phyloP scores from a whole-genome alignment of 345 rosid genomes.

The Streptanthus diversifolius region DNA sequence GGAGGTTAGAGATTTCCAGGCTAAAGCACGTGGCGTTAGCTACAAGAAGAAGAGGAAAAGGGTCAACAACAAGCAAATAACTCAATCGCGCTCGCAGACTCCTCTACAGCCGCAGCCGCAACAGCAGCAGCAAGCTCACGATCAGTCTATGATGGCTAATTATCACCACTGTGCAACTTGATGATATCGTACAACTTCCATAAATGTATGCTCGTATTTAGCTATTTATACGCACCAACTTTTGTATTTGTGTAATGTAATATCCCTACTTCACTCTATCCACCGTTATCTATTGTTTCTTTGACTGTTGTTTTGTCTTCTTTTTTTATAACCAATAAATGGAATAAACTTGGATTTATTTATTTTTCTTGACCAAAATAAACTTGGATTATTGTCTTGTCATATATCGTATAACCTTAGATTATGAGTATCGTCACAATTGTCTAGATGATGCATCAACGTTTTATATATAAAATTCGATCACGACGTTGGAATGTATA shows the following conservation, averaged over 20 bases:
- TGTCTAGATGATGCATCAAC: too few species aligned
- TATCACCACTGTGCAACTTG: conserved; percentile 25
- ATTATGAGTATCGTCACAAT: not conserved
- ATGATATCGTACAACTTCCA: conserved; percentile 7
- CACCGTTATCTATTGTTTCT: not conserved
- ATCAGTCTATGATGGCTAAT: conserved; percentile 33
- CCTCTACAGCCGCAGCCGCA: conserved; percentile 25
- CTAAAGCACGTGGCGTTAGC: conserved; percentile 36
- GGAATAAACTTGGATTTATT: not conserved
- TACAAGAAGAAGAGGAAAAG: conserved; percentile 44
- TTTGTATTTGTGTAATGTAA: conserved; percentile 16
- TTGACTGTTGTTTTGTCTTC: conserved; percentile 5
- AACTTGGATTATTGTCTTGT: conserved; percentile 5
- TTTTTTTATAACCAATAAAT: not conserved
- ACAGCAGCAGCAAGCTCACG: conserved; percentile 23
- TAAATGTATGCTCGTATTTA: not conserved
- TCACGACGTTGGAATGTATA: not conserved
- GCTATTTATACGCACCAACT: not conserved
- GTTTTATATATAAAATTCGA: not conserved
- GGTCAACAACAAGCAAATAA: conserved; percentile 34
- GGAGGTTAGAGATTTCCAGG: conserved; percentile 35
- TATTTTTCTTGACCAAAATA: too few species aligned
- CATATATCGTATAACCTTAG: not conserved
- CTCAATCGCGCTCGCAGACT: conserved; percentile 5
- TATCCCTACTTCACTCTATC: not conserved